These are phyloP conservation scores for Dactylonectria estremocensis DNA, from an alignment of 2,329 filamentous ascomycete species.

Conservation along the genomic window DNA sequence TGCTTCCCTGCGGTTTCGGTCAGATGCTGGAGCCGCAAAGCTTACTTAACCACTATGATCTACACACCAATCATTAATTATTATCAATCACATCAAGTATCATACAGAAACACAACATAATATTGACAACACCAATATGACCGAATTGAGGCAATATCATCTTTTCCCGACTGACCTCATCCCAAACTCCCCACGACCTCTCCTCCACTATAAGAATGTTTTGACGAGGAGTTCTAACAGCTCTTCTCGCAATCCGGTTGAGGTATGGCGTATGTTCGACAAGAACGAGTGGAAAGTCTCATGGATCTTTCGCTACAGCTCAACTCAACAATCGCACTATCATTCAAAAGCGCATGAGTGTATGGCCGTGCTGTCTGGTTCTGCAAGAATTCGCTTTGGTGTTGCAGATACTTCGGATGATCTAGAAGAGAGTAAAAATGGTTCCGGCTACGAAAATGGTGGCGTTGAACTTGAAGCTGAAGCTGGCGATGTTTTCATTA, in stretches of 20 bases:
- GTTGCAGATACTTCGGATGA: conserved; percentile 63
- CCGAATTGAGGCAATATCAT: conserved; percentile 54
- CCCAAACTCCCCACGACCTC: conserved; percentile 66
- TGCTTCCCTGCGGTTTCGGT: no score
- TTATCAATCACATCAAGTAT: no score
- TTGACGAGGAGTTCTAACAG: conserved; percentile 7
- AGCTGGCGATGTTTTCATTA: conserved; percentile 71
- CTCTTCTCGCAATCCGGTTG: conserved; percentile 53
- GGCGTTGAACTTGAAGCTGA: conserved; percentile 64
- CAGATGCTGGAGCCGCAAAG: no score
- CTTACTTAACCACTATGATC: no score
- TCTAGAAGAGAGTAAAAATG: conserved; percentile 57
- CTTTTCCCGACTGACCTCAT: conserved; percentile 62
- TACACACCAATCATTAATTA: no score
- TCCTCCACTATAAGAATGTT: conserved; percentile 65
- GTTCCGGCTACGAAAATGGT: conserved; percentile 59
- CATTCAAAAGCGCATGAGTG: conserved; percentile 71
- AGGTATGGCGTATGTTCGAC: conserved; percentile 57
- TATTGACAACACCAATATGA: conserved; percentile 26
- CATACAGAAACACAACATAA: no score
- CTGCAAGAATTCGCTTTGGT: conserved; percentile 68
- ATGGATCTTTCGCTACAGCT: conserved; percentile 72
- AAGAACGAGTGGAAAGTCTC: conserved; percentile 67
- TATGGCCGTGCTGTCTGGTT: conserved; percentile 70
- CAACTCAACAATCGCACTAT: conserved; percentile 70